These are phyloP conservation scores for Exophiala spinifera DNA, from an alignment of 2,329 filamentous ascomycete genomes.

Conservation along the genomic window DNA sequence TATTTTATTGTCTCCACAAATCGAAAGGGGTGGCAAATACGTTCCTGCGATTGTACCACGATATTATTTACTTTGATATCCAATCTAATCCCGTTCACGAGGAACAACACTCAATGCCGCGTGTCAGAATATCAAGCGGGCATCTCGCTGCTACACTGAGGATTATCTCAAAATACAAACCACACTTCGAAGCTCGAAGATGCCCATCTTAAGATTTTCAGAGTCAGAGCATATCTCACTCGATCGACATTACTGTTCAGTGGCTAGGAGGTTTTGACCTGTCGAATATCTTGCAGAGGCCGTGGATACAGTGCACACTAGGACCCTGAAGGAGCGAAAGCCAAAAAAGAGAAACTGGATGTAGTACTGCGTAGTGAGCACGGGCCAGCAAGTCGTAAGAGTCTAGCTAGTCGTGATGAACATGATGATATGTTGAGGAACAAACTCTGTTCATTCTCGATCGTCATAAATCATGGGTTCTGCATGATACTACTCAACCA, in stretches of 20 bases:
- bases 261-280: constrained; percentile 28
- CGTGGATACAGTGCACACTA: constrained; percentile 20
- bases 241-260: constrained; percentile 23
- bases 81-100: too few species aligned
- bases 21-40: too few species aligned
- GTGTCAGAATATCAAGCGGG: constrained; percentile 27
- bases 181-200: constrained; percentile 28
- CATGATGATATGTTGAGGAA: too few species aligned
- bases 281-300: constrained; percentile 26
- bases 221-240: constrained; percentile 29
- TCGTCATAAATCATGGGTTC: too few species aligned
- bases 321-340: not conserved
- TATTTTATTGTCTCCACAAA: too few species aligned
- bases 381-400: too few species aligned
- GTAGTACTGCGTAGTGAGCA: too few species aligned
- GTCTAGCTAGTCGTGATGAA: too few species aligned
- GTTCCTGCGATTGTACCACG: too few species aligned
- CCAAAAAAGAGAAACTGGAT: not conserved
- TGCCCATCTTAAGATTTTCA: constrained; percentile 29
- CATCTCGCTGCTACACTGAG: constrained; percentile 26
- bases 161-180: constrained; percentile 24
- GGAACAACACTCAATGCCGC: constrained; percentile 25
- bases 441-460: too few species aligned
- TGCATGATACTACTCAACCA: not conserved
- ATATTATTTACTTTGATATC: not conserved